Evolutionary conservation across 2,329 filamentous ascomycete species (phyloP), one percentile per base, ranked within the genome.

Genomic region (Proliferodiscus dingleyae): DNA sequence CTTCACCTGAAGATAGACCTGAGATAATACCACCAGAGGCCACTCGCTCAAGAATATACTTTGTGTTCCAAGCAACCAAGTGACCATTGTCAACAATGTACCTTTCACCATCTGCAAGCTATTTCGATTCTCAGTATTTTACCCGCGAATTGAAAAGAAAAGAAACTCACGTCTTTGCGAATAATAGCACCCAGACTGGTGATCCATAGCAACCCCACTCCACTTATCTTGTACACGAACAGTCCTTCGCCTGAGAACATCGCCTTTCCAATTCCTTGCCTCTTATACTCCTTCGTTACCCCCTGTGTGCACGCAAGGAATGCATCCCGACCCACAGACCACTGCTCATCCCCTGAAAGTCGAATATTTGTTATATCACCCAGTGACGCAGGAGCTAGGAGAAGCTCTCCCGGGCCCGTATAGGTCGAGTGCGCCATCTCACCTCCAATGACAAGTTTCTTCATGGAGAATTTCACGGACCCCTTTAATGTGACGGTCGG

Each of bases 101-200:
- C 57, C 85, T 85, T 64, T 97, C 91, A 8, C 84, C 84, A 10
- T 82, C 77, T 36, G 65, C 67, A 22, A 83, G 70, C 74, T 59
- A 43, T 44, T 46, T 15, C 23, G 8, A 9, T 41, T 9, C 41
- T 59, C 21, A 61, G 55, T 24, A 43, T 9, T 18, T 11, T 19
- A 16, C 18, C 16, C 4, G 8, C 16, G 9, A 32, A 19, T 9
- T 4, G 5, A 13, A 2, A n/a, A 38, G 7, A 40, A 3, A 21
- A 15, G 26, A 22, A 33, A 76, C 85, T 72, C 64, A 94, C 87
- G 64, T 96, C 89, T 70, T 97, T 97, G 60, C 86, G 78, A 51
- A 97, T 88, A 50, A 98, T 95, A 5, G 93, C 93, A 5, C 93
- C 93, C 59, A 98, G 93, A 61, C 88, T 95, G 7, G 88, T 87